Conservation (phyloP, 345 rosid species). For the Eucalyptus leucophloia region DNA sequence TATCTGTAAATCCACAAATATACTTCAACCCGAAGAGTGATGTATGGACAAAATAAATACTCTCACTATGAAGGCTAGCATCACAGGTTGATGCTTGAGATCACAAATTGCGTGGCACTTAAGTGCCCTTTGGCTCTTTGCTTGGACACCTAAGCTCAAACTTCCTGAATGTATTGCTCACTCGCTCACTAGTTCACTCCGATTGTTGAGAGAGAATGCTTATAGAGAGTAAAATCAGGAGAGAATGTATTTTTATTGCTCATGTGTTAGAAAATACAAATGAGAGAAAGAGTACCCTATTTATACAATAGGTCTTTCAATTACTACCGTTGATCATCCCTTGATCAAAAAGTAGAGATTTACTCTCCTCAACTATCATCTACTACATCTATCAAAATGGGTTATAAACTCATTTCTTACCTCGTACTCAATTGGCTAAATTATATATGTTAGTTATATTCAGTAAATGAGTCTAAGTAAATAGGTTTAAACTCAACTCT, state of each 20-base stretch:
- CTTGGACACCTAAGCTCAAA: background rate
- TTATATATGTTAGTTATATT: too few species aligned
- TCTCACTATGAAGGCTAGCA: background rate
- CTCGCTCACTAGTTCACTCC: rapidly evolving
- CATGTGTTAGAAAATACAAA: too few species aligned
- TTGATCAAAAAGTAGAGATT: background rate
- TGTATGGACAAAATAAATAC: background rate
- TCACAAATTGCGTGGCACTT: background rate
- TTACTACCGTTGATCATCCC: too few species aligned
- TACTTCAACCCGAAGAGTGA: background rate
- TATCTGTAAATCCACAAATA: background rate
- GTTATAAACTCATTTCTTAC: too few species aligned
- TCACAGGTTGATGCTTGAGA: background rate
- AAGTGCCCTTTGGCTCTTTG: background rate
- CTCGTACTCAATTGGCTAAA: rapidly evolving
- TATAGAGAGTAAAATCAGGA: rapidly evolving
- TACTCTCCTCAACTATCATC: background rate
- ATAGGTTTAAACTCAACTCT: too few species aligned
- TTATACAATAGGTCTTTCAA: background rate
- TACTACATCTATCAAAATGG: too few species aligned
- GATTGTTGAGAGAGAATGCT: background rate
- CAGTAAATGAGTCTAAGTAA: too few species aligned
- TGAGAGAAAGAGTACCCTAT: background rate
- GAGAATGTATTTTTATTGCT: background rate
- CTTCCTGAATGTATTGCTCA: background rate